Percentiles rank a stretch among this genome's conserved stretches.
These are phyloP conservation scores for Colletotrichum brevisporum DNA, from an alignment of 2,329 filamentous ascomycete genomes.

Conservation along the genomic window DNA sequence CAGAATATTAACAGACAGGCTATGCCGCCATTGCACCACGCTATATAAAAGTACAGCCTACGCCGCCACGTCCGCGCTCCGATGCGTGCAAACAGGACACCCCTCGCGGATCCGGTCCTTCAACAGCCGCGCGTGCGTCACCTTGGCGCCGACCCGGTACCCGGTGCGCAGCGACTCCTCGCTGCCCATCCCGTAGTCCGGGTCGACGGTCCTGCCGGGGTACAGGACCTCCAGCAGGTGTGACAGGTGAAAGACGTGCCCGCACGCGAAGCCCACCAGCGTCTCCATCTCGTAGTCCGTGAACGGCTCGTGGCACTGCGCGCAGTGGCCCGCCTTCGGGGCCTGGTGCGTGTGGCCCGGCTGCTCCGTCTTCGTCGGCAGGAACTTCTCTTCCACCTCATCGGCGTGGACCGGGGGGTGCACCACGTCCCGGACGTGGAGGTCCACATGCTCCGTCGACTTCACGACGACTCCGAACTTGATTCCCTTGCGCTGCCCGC, in stretches of 20 bases:
- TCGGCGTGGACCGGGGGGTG: constrained; percentile 34
- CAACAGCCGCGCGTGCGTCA: constrained; percentile 86
- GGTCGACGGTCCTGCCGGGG: constrained; percentile 61
- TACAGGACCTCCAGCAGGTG: constrained; percentile 74
- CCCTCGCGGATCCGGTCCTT: constrained; percentile 77
- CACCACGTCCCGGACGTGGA: constrained; percentile 57
- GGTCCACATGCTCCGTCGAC: constrained; percentile 57
- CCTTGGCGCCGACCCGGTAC: constrained; percentile 85
- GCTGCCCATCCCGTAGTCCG: constrained; percentile 59
- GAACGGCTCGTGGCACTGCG: constrained; percentile 70
- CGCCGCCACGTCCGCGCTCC: constrained; percentile 12
- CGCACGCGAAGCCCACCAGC: constrained; percentile 84
- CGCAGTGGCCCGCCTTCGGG: constrained; percentile 69
- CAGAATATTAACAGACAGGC: constrained; percentile 1
- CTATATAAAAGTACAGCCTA: constrained; percentile 10
- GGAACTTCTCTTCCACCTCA: constrained; percentile 39
- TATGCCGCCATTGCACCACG: constrained; percentile 19
- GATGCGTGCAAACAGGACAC: constrained; percentile 69
- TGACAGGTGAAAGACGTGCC: constrained; percentile 83
- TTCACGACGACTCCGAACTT: constrained; percentile 83
- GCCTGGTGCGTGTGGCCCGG: constrained; percentile 49
- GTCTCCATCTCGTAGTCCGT: constrained; percentile 77
- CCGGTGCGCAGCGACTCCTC: constrained; percentile 60
- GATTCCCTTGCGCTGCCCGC: constrained; percentile 85
- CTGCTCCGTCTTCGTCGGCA: constrained; percentile 45